phyloP scores from a whole-genome alignment of 208 protist species.

The Naegleria gruberi region DNA sequence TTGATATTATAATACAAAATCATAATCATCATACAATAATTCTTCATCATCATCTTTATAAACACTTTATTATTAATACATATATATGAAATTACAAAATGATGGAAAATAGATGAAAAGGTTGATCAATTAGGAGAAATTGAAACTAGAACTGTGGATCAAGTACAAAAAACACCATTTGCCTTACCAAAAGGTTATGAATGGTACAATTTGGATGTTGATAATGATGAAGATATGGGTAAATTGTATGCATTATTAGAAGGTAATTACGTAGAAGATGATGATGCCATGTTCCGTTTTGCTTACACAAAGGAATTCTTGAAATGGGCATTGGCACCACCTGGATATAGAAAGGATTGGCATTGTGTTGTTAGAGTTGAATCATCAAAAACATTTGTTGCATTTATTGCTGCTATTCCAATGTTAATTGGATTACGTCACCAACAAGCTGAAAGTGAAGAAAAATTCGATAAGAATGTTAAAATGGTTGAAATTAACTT shows the following conservation, averaged over 20 bases:
- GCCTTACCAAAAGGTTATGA: constrained; percentile 79
- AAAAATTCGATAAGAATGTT: constrained; percentile 10
- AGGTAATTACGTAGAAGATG: constrained; percentile 98
- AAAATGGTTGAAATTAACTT: constrained; percentile 98
- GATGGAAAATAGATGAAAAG: background rate
- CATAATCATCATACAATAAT: background rate
- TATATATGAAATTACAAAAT: background rate
- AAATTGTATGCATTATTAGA: constrained; percentile 87
- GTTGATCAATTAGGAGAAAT: background rate
- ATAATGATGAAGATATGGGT: constrained; percentile 58
- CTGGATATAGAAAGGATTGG: constrained; percentile 85
- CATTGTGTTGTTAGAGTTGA: constrained; percentile 88
- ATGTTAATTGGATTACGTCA: constrained; percentile 1
- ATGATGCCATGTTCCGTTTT: constrained; percentile 97
- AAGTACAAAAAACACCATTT: constrained; percentile 74
- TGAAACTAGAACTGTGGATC: constrained; percentile 59
- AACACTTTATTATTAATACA: background rate
- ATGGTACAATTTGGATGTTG: constrained; percentile 82
- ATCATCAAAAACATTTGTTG: constrained; percentile 57
- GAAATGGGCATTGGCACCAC: constrained; percentile 90
- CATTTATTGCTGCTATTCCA: constrained; percentile 76
- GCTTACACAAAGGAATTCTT: constrained; percentile 97
- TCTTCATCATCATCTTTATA: background rate
- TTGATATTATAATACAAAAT: background rate
- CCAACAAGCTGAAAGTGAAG: background rate